A percentile compares a stretch with the other conserved stretches of the same genome.
phyloP scores from a whole-genome alignment of 768 basidiomycete genomes.

The Gymnopilus junonius region DNA sequence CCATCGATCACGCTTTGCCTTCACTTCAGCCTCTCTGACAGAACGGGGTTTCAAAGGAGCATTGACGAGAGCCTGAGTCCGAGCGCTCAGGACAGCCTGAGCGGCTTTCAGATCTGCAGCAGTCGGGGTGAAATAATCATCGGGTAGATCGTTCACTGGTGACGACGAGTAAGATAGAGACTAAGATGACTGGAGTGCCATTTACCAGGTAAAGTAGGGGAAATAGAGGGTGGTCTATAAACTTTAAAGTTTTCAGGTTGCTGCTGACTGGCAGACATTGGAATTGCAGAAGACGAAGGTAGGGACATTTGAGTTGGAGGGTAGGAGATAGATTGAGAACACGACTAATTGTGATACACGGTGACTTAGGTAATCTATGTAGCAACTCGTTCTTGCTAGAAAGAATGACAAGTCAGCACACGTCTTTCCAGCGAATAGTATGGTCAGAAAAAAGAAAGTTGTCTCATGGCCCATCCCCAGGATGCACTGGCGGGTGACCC shows the following conservation, averaged over 20 bases:
- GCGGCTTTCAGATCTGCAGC: conserved; percentile 70
- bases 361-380: conserved; percentile 26
- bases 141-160: conserved; percentile 58
- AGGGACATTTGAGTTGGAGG: conserved; percentile 7
- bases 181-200: not conserved
- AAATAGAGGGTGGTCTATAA: conserved; percentile 27
- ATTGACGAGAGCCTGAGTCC: conserved; percentile 64
- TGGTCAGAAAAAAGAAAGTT: conserved; percentile 39
- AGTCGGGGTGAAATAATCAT: conserved; percentile 77
- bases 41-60: conserved; percentile 74
- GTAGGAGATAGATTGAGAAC: conserved; percentile 5
- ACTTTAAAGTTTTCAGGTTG: conserved; percentile 31
- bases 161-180: conserved; percentile 12
- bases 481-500: conserved; percentile 75
- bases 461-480: conserved; percentile 80
- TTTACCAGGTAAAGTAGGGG: conserved; percentile 22
- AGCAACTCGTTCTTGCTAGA: not conserved
- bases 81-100: conserved; percentile 63
- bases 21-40: conserved; percentile 63
- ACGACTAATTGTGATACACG: conserved; percentile 5
- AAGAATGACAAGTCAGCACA: conserved; percentile 18
- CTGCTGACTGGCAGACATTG: not conserved
- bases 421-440: conserved; percentile 1
- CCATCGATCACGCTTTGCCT: conserved; percentile 67
- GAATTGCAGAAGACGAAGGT: not conserved